Conservation (phyloP, 345 rosid species). For the Arabidopsis thaliana region DNA sequence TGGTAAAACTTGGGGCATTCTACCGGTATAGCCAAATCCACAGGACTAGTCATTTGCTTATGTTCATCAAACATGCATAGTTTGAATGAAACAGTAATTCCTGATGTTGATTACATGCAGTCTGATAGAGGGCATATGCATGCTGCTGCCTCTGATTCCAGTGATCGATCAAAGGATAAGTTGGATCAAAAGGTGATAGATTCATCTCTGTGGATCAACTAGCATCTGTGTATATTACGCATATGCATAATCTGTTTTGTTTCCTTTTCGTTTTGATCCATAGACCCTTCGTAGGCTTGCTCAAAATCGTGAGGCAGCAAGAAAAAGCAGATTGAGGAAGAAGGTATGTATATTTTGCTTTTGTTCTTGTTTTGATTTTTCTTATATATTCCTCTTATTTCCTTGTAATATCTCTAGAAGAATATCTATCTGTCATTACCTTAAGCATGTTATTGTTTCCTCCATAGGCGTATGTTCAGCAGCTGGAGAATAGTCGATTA, state of each 20-base stretch:
- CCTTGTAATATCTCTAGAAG: slow-evolving; percentile 15
- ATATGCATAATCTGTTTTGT: slow-evolving; percentile 28
- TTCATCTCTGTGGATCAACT: slow-evolving; percentile 20
- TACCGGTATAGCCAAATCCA: slow-evolving; percentile 22
- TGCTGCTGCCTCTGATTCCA: slow-evolving; percentile 72
- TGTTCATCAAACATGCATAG: neutral
- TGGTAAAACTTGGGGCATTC: slow-evolving; percentile 27
- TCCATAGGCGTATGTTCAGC: slow-evolving; percentile 89
- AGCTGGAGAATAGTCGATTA: slow-evolving; percentile 88
- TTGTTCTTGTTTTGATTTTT: slow-evolving; percentile 32
- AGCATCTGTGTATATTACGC: neutral
- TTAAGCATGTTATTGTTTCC: slow-evolving; percentile 22
- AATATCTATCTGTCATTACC: slow-evolving; percentile 9
- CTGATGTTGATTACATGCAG: slow-evolving; percentile 53
- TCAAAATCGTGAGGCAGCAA: slow-evolving; percentile 99
- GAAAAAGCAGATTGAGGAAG: slow-evolving; percentile 94
- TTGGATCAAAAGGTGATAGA: slow-evolving; percentile 79
- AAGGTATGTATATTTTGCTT: slow-evolving; percentile 63
- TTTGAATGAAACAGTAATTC: slow-evolving; percentile 6
- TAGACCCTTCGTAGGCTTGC: slow-evolving; percentile 97
- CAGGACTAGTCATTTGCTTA: slow-evolving; percentile 5
- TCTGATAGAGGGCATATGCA: slow-evolving; percentile 63
- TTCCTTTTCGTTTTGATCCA: slow-evolving; percentile 23
- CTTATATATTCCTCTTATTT: neutral
- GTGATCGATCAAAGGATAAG: slow-evolving; percentile 91